Base-by-base conservation (phyloP, 2,329 filamentous ascomycete genomes). In the Hypomyces rosellus region DNA sequence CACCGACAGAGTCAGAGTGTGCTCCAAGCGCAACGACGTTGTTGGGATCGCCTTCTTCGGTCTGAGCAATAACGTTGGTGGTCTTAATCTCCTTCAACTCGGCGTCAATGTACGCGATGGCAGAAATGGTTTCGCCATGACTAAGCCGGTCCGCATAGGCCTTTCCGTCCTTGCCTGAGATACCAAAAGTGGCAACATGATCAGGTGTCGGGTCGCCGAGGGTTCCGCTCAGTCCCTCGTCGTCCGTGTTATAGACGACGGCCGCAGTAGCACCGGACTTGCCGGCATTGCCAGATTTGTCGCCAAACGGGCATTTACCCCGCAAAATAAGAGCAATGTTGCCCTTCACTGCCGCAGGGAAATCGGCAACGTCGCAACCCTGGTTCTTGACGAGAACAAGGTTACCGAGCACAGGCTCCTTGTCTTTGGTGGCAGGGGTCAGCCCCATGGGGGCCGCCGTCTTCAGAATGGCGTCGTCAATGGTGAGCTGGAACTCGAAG, bases 161-260 rank as follows among this genome's bases (percentile, higher is more conserved):
- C 51, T 72, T 65, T 5, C 82, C 88, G 30, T 83, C 79, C 12
- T 73, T 69, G 16, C 77, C 74, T 2, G 78, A 78, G 20, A 92
- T 69, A 1, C 84, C 84, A 52, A 89, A 83, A 1, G 83, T 88
- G 1, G 87, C 81, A 5, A 87, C 73, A 58, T 89, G 79, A 46
- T 81, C 60, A 11, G 74, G 70, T 0, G 71, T 70, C 0, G 84
- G 82, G 0, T 70, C 73, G 11, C 84, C 86, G 3, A 93, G 73
- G 1, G 87, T 91, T 38, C 87, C 88, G 46, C 77, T 74, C 1
- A 89, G 68, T 3, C 69, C 65, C 2, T 81, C 86, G 1, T 76
- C 68, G 45, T 81, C 81, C 57, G 84, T 85, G 72, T 92, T 89
- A 69, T 88, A 91, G 45, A 93, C 74, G 13, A 93, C 69, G 1